These are phyloP conservation scores for Alternaria sp. DNA, from an alignment of 2,329 filamentous ascomycete genomes.

Conservation along the genomic window DNA sequence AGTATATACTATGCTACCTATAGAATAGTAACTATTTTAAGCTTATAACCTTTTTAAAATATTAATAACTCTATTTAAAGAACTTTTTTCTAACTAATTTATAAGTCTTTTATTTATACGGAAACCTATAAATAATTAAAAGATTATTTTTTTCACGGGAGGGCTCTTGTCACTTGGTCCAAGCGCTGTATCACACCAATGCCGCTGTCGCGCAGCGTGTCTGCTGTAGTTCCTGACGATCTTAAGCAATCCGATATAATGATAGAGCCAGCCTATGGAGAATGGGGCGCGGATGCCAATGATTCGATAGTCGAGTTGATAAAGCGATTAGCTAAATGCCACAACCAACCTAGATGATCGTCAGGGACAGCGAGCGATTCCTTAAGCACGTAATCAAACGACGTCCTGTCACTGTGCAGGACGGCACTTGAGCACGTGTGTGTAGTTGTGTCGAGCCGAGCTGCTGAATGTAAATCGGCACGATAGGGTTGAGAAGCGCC, in stretches of 20 bases:
- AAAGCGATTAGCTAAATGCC: not conserved
- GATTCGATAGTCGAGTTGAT: not conserved
- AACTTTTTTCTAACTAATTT: no score
- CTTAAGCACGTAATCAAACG: not conserved
- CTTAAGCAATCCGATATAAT: not conserved
- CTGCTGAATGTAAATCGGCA: not conserved
- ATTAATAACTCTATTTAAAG: no score
- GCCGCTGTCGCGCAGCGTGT: not conserved
- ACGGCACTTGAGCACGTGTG: not conserved
- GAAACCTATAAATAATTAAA: no score
- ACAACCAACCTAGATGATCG: not conserved
- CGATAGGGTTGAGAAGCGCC: not conserved
- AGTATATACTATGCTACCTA: no score
- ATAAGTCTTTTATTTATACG: no score
- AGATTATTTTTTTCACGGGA: not conserved
- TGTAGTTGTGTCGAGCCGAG: not conserved
- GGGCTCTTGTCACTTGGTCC: not conserved
- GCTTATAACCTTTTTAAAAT: no score
- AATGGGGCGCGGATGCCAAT: not conserved
- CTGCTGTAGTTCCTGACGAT: not conserved
- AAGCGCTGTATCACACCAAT: not conserved
- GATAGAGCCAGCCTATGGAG: not conserved
- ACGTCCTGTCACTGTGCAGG: not conserved
- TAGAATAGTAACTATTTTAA: no score
- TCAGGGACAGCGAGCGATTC: not conserved